Conservation (phyloP, 352 stramenopile species). For the Phytophthora megakarya region DNA sequence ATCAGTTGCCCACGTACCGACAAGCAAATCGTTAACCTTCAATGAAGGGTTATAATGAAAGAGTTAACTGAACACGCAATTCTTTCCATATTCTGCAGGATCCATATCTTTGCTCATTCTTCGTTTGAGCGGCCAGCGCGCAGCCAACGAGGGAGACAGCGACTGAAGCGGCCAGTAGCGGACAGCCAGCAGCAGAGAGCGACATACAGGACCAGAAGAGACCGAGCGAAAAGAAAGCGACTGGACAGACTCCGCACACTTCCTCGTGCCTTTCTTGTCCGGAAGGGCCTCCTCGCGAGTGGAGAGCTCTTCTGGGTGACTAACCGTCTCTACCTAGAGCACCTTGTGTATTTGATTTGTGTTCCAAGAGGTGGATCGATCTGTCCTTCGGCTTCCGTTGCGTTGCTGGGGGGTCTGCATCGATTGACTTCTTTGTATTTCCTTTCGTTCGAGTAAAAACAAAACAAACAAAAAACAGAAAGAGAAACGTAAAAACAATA, state of each 20-base stretch:
- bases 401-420: slow-evolving; percentile 13
- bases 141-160: slow-evolving; percentile 17
- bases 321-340: slow-evolving; percentile 7
- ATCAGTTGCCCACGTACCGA: no score
- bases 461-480: slow-evolving; percentile 21
- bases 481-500: slow-evolving; percentile 14
- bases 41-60: no score
- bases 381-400: slow-evolving; percentile 17
- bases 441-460: slow-evolving; percentile 12
- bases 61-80: not conserved
- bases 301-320: slow-evolving; percentile 20
- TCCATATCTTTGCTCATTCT: slow-evolving; percentile 29
- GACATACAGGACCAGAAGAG: slow-evolving; percentile 2
- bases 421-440: slow-evolving; percentile 14
- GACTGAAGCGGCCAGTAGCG: slow-evolving; percentile 23
- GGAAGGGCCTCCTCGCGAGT: slow-evolving; percentile 14
- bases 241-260: not conserved
- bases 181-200: slow-evolving; percentile 9
- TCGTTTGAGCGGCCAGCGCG: slow-evolving; percentile 24
- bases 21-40: no score
- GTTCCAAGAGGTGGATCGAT: slow-evolving; percentile 7
- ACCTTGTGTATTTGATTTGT: slow-evolving; percentile 19
- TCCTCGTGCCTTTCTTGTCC: not conserved
- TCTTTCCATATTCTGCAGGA: slow-evolving; percentile 22
- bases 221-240: slow-evolving; percentile 4